phyloP scores from a whole-genome alignment of 163 green algal species.

The Scenedesmus sp. region DNA sequence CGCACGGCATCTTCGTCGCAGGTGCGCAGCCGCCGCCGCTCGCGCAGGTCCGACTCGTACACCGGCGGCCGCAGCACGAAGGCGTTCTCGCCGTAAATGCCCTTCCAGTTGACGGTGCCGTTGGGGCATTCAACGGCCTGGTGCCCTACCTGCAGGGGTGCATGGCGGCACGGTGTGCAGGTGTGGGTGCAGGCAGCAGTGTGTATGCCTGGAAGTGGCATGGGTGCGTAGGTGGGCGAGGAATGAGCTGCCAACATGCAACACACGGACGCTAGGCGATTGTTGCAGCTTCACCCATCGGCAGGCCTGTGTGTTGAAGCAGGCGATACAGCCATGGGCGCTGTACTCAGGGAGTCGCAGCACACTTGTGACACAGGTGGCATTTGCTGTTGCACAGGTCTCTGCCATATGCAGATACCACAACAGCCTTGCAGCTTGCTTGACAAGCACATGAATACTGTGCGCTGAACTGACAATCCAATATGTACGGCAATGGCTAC shows the following conservation, averaged over 20 bases:
- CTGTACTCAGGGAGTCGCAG: background rate
- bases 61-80: constrained; percentile 82
- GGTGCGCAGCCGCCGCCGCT: constrained; percentile 68
- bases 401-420: background rate
- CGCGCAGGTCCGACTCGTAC: constrained; percentile 82
- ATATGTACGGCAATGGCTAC: background rate
- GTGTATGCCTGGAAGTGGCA: background rate
- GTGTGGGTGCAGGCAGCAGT: background rate
- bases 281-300: too few relatives aligned
- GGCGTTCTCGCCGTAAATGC: constrained; percentile 89
- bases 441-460: too few relatives aligned
- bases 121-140: constrained; percentile 89
- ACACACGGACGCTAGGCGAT: too few relatives aligned
- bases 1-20: constrained; percentile 78
- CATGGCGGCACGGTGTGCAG: background rate
- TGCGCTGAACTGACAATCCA: background rate
- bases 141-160: constrained; percentile 83
- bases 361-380: background rate
- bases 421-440: background rate
- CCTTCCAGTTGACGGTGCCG: constrained; percentile 93
- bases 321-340: background rate
- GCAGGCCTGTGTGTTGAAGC: background rate
- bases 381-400: background rate
- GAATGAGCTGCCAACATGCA: too few relatives aligned
- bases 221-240: background rate